Conservation (phyloP, 345 rosid genomes). For the Rhodomyrtus tomentosa region DNA sequence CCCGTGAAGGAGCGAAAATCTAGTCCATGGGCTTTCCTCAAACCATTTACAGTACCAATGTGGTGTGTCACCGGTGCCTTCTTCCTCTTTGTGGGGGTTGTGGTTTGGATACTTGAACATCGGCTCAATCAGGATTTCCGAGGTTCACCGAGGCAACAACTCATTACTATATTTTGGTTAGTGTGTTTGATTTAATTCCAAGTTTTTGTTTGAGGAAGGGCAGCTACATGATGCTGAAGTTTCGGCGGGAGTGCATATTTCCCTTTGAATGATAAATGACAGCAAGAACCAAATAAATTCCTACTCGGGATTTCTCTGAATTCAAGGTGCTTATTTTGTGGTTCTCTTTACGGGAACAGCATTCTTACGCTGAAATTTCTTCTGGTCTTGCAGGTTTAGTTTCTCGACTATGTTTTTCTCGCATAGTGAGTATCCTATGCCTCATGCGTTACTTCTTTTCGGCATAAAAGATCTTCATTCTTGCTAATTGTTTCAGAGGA, state of each 20-base stretch:
- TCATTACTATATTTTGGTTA: constrained; percentile 75
- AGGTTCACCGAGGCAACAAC: constrained; percentile 78
- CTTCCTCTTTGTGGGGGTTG: constrained; percentile 82
- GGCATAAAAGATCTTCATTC: neutral
- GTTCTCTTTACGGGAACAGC: neutral
- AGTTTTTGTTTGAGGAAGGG: neutral
- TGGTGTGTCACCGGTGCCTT: constrained; percentile 76
- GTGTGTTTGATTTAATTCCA: constrained; percentile 4
- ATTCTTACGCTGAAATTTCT: constrained; percentile 1
- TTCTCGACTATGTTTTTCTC: constrained; percentile 99
- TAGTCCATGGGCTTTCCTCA: constrained; percentile 92
- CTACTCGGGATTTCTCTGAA: neutral
- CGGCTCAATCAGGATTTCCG: constrained; percentile 77
- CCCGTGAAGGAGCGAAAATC: constrained; percentile 58
- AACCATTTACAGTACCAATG: constrained; percentile 77
- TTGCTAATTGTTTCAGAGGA: neutral
- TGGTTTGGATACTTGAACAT: constrained; percentile 97
- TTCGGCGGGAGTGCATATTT: neutral
- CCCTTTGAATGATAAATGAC: neutral
- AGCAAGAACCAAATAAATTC: neutral
- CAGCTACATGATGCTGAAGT: neutral
- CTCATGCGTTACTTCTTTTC: neutral
- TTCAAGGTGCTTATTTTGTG: neutral
- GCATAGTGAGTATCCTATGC: constrained; percentile 54
- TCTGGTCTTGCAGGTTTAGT: constrained; percentile 78